A percentile compares a stretch with the other conserved stretches of the same genome.
phyloP scores from a whole-genome alignment of 768 basidiomycete genomes.

The Trametes meyenii region DNA sequence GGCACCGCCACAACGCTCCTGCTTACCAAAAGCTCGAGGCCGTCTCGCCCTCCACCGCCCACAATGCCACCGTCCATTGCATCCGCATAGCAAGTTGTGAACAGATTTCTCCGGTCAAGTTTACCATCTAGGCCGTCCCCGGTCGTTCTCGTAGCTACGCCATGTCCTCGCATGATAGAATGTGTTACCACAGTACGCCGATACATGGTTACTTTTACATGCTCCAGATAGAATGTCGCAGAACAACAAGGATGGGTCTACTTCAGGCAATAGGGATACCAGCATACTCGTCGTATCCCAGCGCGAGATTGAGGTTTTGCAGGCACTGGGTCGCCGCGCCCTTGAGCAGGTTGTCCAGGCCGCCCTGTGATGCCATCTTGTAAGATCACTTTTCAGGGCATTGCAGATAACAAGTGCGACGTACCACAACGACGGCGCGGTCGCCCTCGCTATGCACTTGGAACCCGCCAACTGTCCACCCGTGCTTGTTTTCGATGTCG shows the following conservation, averaged over 20 bases:
- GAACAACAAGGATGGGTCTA: no score
- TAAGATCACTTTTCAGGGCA: not conserved
- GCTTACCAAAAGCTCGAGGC: no score
- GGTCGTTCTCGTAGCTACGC: no score
- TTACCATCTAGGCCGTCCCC: no score
- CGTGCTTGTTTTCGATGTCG: constrained; percentile 83
- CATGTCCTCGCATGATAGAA: not conserved
- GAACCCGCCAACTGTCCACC: constrained; percentile 90
- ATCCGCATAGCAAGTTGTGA: no score
- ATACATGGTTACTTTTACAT: not conserved
- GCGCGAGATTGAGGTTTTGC: constrained; percentile 87
- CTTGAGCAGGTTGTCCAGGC: constrained; percentile 94
- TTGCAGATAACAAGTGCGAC: constrained; percentile 34
- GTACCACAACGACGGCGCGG: constrained; percentile 90
- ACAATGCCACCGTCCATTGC: no score
- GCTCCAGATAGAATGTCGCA: not conserved
- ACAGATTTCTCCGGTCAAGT: no score
- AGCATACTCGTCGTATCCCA: constrained; percentile 84
- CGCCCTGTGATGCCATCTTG: constrained; percentile 57
- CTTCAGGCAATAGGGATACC: constrained; percentile 61
- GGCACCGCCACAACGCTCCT: not conserved
- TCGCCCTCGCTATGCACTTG: constrained; percentile 90
- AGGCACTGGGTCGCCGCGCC: constrained; percentile 99
- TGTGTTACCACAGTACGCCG: not conserved
- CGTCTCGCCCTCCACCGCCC: no score